These are phyloP conservation scores for Penicillium sp. DNA, from an alignment of 2,329 filamentous ascomycete genomes.

Conservation along the genomic window DNA sequence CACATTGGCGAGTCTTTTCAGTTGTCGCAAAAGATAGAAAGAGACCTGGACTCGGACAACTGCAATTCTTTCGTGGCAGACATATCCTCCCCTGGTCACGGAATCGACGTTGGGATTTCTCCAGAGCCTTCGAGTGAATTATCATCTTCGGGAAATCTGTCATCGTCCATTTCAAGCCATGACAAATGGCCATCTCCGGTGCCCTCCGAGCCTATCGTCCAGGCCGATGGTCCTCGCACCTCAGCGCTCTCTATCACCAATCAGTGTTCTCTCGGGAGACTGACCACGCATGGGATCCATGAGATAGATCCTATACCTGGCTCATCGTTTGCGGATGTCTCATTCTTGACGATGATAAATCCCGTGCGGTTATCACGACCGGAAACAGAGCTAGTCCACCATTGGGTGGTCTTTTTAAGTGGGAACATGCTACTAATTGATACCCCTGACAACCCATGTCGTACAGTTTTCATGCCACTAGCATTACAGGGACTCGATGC, in stretches of 20 bases:
- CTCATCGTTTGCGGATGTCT: neutral
- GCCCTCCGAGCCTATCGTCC: neutral
- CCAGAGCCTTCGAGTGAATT: neutral
- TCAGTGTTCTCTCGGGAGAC: neutral
- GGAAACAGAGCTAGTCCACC: slow-evolving; percentile 28
- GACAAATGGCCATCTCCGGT: neutral
- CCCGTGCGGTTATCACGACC: slow-evolving; percentile 10
- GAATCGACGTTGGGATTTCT: neutral
- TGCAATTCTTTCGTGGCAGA: too few relatives aligned
- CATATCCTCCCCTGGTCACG: neutral
- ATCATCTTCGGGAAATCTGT: neutral
- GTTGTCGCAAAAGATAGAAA: neutral
- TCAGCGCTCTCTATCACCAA: neutral
- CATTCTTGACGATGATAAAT: slow-evolving; percentile 2
- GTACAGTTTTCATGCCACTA: slow-evolving; percentile 28
- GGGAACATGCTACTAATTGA: slow-evolving; percentile 32
- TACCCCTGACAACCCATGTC: slow-evolving; percentile 28
- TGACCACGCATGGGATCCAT: too few relatives aligned
- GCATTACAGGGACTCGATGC: slow-evolving; percentile 19
- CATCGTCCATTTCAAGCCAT: neutral
- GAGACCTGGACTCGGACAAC: too few relatives aligned
- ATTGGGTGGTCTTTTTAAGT: slow-evolving; percentile 31
- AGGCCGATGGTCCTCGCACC: neutral
- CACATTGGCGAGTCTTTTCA: neutral
- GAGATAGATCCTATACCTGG: neutral